Conservation (phyloP, 2,329 filamentous ascomycete species). For the Colletotrichum sp. region DNA sequence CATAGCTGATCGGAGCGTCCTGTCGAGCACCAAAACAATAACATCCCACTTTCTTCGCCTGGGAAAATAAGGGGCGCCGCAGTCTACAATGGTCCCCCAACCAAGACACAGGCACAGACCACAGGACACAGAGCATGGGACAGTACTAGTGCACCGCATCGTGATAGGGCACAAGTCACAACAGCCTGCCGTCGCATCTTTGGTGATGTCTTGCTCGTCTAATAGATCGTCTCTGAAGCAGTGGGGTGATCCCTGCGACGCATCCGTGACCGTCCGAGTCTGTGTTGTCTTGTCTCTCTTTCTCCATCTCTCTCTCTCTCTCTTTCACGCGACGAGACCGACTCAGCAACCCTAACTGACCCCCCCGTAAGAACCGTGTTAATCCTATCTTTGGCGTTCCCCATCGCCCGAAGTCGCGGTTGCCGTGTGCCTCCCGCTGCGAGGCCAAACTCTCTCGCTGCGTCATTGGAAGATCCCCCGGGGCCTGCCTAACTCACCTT, state of each 20-base stretch:
- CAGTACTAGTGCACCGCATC: neutral
- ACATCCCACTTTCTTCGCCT: neutral
- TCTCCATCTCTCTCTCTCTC: neutral
- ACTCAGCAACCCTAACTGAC: neutral
- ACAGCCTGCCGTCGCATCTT: neutral
- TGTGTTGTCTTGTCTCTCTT: neutral
- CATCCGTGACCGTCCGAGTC: no score
- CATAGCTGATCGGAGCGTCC: neutral
- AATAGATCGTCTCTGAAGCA: neutral
- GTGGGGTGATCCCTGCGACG: neutral
- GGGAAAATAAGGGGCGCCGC: neutral
- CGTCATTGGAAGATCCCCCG: conserved; percentile 8
- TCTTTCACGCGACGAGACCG: neutral
- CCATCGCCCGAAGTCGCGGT: neutral
- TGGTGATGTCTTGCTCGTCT: neutral
- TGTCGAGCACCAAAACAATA: neutral
- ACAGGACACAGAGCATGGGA: neutral
- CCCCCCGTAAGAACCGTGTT: neutral
- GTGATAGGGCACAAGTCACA: neutral
- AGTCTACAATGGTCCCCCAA: neutral
- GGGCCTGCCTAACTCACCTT: neutral
- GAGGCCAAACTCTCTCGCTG: conserved; percentile 8
- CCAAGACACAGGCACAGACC: neutral
- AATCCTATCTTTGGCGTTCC: neutral
- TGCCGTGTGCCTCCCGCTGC: conserved; percentile 10